Conservation (phyloP, 805 yeast genomes). For the Wickerhamiella dianesei region DNA sequence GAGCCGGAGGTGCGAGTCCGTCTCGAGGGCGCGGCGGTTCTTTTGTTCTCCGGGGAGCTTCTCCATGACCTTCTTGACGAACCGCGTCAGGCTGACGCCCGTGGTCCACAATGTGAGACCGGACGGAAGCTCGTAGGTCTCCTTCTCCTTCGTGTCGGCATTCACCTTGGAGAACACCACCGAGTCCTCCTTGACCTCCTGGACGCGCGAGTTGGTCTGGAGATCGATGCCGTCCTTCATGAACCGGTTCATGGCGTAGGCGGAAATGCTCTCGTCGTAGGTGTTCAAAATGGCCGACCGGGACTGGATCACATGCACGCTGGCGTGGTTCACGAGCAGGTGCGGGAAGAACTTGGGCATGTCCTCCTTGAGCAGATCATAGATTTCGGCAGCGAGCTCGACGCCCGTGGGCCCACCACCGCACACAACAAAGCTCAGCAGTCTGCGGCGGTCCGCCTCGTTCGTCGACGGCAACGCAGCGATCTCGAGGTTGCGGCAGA, state of each 20-base stretch:
- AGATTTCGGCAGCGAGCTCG: constrained; percentile 60
- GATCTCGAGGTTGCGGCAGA: constrained; percentile 41
- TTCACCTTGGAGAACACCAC: constrained; percentile 43
- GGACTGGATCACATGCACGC: constrained; percentile 58
- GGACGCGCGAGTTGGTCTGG: constrained; percentile 50
- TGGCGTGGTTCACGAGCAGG: constrained; percentile 45
- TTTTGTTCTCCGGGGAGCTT: constrained; percentile 37
- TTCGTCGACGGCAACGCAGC: constrained; percentile 55
- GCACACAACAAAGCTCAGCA: constrained; percentile 51
- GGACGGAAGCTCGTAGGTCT: constrained; percentile 39
- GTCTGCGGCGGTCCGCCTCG: constrained; percentile 46
- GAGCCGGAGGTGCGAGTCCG: constrained; percentile 59
- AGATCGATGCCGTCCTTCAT: constrained; percentile 50
- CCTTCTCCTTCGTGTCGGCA: constrained; percentile 29
- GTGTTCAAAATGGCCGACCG: constrained; percentile 56
- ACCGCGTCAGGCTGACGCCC: constrained; percentile 54
- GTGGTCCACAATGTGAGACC: constrained; percentile 68
- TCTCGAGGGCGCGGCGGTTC: constrained; percentile 60
- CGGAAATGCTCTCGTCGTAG: constrained; percentile 49
- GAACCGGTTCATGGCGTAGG: constrained; percentile 52
- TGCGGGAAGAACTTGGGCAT: constrained; percentile 43
- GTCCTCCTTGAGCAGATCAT: constrained; percentile 53
- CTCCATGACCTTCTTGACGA: constrained; percentile 42
- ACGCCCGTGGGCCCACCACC: constrained; percentile 73
- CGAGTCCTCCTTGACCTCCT: constrained; percentile 40